Percentiles rank a stretch among this genome's conserved stretches.
Conservation (phyloP, 441 rosid genomes). For the Populus trichocarpa region DNA sequence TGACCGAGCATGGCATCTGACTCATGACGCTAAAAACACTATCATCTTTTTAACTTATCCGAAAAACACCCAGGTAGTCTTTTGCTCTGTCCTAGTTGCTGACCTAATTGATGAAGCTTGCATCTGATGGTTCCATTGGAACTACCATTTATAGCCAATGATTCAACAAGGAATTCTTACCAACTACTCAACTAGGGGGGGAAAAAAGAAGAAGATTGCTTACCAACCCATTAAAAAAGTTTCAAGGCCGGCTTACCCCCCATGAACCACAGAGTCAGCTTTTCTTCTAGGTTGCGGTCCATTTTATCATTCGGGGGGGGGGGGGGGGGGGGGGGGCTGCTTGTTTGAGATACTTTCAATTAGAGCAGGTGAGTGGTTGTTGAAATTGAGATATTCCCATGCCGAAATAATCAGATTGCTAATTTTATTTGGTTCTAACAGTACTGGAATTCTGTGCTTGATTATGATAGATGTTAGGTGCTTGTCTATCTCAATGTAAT, state of each 20-base stretch:
- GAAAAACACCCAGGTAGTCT: no score
- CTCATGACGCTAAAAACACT: no score
- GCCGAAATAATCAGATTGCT: neutral
- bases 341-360: neutral
- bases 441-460: neutral
- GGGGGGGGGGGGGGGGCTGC: neutral
- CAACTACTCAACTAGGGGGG: no score
- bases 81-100: no score
- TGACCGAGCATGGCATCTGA: no score
- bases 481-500: slow-evolving; percentile 12
- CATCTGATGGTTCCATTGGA: neutral
- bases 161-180: neutral
- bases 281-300: neutral
- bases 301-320: neutral
- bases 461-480: slow-evolving; percentile 24
- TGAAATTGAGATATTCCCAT: slow-evolving; percentile 1
- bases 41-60: no score
- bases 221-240: neutral
- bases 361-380: slow-evolving; percentile 16
- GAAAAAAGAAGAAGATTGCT: neutral
- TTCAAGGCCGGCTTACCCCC: neutral
- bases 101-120: no score
- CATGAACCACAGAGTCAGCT: neutral
- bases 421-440: neutral
- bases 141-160: neutral